Evolutionary conservation across 192 early-diverging fungal species (phyloP).

Genomic region (Entrophospora sp.): DNA sequence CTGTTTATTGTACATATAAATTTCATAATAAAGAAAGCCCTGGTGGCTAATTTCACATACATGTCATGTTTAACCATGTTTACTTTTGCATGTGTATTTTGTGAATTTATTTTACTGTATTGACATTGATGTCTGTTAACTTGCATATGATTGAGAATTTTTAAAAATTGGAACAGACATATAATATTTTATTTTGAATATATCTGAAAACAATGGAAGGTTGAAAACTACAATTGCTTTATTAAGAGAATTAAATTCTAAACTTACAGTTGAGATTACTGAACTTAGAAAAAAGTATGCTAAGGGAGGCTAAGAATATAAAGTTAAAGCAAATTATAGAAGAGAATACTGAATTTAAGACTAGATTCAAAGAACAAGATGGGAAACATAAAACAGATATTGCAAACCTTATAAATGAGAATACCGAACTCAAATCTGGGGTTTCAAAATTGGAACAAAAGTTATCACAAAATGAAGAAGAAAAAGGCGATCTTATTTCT

Average conservation of each 20-base stretch:
- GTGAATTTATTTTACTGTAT: background rate
- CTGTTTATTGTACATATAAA: too few species aligned
- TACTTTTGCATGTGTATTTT: background rate
- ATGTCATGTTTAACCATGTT: background rate
- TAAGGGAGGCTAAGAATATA: background rate
- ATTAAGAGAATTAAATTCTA: too few species aligned
- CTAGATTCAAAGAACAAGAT: constrained; percentile 3
- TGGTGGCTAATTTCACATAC: background rate
- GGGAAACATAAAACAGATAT: constrained; percentile 15
- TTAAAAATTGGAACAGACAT: too few species aligned
- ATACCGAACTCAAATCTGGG: background rate
- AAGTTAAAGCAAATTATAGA: background rate
- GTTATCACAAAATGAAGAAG: too few species aligned
- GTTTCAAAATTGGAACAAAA: background rate
- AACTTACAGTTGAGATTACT: too few species aligned
- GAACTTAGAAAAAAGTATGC: constrained; percentile 18
- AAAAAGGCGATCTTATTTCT: too few species aligned
- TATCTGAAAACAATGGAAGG: too few species aligned
- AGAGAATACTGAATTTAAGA: background rate
- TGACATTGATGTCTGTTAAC: background rate
- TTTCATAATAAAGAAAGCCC: background rate
- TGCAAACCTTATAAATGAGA: background rate
- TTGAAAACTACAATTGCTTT: too few species aligned
- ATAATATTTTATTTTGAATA: too few species aligned
- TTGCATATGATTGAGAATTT: background rate